Evolutionary conservation across 805 yeast genomes (phyloP).

Genomic region (Kuraishia hungarica): DNA sequence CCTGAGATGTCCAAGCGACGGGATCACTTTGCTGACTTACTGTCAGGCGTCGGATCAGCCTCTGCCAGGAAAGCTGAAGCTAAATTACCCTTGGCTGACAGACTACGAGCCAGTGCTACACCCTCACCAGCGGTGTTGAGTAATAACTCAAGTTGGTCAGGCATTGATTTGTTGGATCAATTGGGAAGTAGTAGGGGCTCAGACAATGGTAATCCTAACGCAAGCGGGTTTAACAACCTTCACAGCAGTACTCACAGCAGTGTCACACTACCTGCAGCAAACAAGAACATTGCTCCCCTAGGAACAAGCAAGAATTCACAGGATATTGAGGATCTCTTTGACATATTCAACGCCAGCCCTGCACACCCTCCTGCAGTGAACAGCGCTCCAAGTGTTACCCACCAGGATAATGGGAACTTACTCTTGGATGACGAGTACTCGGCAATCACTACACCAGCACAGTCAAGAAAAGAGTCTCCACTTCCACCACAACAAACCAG

Average conservation of each 20-base stretch:
- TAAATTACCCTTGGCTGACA: slow-evolving; percentile 24
- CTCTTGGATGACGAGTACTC: not conserved
- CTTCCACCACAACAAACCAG: not conserved
- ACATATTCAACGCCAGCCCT: not conserved
- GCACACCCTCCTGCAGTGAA: not conserved
- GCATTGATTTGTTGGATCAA: slow-evolving; percentile 28
- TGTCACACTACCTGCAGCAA: not conserved
- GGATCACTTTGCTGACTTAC: slow-evolving; percentile 36
- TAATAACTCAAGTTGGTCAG: slow-evolving; percentile 19
- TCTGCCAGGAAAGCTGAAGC: slow-evolving; percentile 16
- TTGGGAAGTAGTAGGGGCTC: not conserved
- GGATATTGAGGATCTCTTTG: not conserved
- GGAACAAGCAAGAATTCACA: not conserved
- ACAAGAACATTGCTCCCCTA: not conserved
- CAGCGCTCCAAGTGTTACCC: not conserved
- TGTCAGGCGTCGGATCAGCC: slow-evolving; percentile 19
- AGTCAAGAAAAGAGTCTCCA: not conserved
- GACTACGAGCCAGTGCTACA: slow-evolving; percentile 16
- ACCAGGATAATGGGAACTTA: not conserved
- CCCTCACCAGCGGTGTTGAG: slow-evolving; percentile 3
- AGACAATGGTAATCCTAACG: not conserved
- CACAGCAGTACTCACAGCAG: not conserved
- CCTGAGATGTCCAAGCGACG: slow-evolving; percentile 13
- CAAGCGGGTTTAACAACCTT: not conserved
- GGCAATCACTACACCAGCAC: not conserved